Conservation (phyloP, 2,329 filamentous ascomycete species). For the Alternaria longipes region DNA sequence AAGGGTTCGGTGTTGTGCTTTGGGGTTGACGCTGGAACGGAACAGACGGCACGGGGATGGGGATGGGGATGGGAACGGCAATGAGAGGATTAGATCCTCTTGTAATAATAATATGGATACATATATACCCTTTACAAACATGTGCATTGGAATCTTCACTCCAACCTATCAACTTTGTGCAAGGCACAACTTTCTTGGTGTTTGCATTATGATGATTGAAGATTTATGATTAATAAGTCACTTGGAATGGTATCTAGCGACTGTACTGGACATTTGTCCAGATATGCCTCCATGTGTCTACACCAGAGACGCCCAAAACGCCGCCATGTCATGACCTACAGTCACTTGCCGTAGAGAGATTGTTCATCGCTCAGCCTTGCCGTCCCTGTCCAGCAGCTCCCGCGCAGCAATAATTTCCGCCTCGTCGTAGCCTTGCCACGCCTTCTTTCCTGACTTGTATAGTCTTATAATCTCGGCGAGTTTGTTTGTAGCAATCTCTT, state of each 20-base stretch:
- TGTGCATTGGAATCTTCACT: background rate
- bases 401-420: constrained; percentile 76
- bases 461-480: constrained; percentile 77
- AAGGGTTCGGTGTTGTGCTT: constrained; percentile 1
- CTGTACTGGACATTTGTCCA: constrained; percentile 6
- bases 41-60: background rate
- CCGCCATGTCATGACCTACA: constrained; percentile 10
- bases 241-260: constrained; percentile 10
- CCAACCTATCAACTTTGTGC: background rate
- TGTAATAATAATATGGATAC: constrained; percentile 8
- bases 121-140: constrained; percentile 1
- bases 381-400: constrained; percentile 69
- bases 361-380: constrained; percentile 31
- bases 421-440: constrained; percentile 77
- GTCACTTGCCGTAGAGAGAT: background rate
- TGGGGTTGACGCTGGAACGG: background rate
- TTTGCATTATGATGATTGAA: constrained; percentile 6
- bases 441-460: constrained; percentile 66
- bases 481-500: constrained; percentile 76
- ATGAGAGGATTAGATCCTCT: constrained; percentile 6
- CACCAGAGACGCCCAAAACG: constrained; percentile 15
- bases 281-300: constrained; percentile 7
- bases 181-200: background rate
- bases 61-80: background rate
- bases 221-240: constrained; percentile 3